phyloP scores from a whole-genome alignment of 768 basidiomycete species.

The Psilocybe sp. region DNA sequence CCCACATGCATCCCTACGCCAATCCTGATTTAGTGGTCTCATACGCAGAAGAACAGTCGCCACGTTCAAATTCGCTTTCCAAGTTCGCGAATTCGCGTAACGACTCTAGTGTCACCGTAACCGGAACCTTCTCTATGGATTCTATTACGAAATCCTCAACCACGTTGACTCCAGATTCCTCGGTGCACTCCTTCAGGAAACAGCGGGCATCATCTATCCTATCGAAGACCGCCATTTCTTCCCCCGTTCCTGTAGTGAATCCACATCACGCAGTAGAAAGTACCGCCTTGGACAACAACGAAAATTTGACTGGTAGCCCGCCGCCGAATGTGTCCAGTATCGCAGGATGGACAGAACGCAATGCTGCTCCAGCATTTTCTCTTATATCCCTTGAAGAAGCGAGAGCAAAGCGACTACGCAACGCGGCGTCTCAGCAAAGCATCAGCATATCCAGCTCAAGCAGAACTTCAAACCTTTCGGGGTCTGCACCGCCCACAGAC shows the following conservation, averaged over 20 bases:
- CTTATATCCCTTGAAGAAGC: constrained; percentile 81
- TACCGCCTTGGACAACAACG: constrained; percentile 25
- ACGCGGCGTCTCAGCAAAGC: constrained; percentile 30
- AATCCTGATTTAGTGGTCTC: constrained; percentile 65
- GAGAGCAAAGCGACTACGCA: constrained; percentile 64
- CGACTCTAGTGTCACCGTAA: constrained; percentile 53
- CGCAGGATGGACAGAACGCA: constrained; percentile 52
- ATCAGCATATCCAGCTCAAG: constrained; percentile 21
- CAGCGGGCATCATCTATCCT: constrained; percentile 35
- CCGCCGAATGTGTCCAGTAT: constrained; percentile 29
- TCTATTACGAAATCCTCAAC: constrained; percentile 33
- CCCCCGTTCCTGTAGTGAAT: constrained; percentile 43
- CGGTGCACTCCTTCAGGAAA: constrained; percentile 24
- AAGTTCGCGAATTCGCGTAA: constrained; percentile 33
- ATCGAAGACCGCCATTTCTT: constrained; percentile 50
- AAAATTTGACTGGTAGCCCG: constrained; percentile 8
- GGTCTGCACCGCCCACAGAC: constrained; percentile 32
- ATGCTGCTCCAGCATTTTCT: constrained; percentile 48
- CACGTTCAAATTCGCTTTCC: constrained; percentile 25
- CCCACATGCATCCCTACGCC: constrained; percentile 70
- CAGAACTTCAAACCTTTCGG: constrained; percentile 20
- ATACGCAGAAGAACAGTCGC: constrained; percentile 29
- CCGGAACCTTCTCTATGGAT: constrained; percentile 31
- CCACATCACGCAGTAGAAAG: constrained; percentile 23
- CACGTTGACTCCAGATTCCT: constrained; percentile 33